Evolutionary conservation across 2,329 filamentous ascomycete genomes (phyloP).

Genomic region (Periconia macrospinosa): DNA sequence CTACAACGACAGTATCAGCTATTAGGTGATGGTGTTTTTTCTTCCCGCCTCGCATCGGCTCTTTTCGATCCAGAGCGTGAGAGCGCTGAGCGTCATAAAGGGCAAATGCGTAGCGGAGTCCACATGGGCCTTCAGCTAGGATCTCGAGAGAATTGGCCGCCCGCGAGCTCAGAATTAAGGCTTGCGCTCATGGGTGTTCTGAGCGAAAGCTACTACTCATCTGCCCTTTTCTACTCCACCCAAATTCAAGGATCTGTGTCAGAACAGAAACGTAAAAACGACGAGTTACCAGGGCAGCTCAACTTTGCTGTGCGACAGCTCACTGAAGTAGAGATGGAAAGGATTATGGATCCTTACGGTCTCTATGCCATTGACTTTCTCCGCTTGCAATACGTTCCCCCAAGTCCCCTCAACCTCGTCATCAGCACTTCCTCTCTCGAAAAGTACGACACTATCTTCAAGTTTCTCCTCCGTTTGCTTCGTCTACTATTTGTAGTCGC

Average conservation of each 20-base stretch:
- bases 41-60: slow-evolving; percentile 75
- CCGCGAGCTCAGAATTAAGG: slow-evolving; percentile 89
- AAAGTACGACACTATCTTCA: slow-evolving; percentile 87
- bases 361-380: slow-evolving; percentile 93
- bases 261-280: slow-evolving; percentile 10
- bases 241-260: slow-evolving; percentile 3
- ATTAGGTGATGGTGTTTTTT: slow-evolving; percentile 82
- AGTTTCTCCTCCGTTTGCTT: slow-evolving; percentile 72
- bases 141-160: slow-evolving; percentile 84
- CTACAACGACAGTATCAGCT: slow-evolving; percentile 81
- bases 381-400: slow-evolving; percentile 79
- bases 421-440: slow-evolving; percentile 71
- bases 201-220: slow-evolving; percentile 67
- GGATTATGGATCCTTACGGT: slow-evolving; percentile 78
- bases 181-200: slow-evolving; percentile 85
- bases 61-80: slow-evolving; percentile 83
- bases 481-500: slow-evolving; percentile 75
- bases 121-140: slow-evolving; percentile 81
- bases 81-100: slow-evolving; percentile 72
- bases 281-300: slow-evolving; percentile 49
- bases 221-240: slow-evolving; percentile 32
- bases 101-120: slow-evolving; percentile 65
- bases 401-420: slow-evolving; percentile 69
- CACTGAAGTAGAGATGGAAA: slow-evolving; percentile 74
- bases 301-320: slow-evolving; percentile 77